Evolutionary conservation across 441 rosid species (phyloP).

Genomic region (Adansonia grandidieri): DNA sequence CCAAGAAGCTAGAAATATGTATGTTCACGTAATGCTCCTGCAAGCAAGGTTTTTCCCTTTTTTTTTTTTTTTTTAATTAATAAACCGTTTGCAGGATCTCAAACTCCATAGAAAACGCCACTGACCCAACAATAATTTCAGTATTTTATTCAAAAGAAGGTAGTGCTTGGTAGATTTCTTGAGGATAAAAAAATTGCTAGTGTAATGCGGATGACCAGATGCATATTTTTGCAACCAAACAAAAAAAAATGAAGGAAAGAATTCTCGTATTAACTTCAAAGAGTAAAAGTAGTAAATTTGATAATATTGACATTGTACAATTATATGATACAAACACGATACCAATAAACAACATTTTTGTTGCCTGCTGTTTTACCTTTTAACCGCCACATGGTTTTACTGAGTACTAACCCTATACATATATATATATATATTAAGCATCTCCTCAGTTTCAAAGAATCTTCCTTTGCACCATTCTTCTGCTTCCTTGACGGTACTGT

Average conservation of each 20-base stretch:
- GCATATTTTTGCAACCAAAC: too few relatives aligned
- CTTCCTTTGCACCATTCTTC: not conserved
- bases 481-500: slow-evolving; percentile 16
- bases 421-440: not conserved
- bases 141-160: too few relatives aligned
- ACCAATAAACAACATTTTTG: not conserved
- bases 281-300: not conserved
- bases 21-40: not conserved
- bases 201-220: too few relatives aligned
- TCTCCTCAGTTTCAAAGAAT: not conserved
- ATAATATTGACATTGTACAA: too few relatives aligned
- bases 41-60: not conserved
- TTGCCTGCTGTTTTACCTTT: slow-evolving; percentile 1
- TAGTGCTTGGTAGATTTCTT: too few relatives aligned
- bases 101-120: too few relatives aligned
- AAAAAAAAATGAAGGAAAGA: too few relatives aligned
- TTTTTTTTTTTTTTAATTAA: too few relatives aligned
- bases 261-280: not conserved
- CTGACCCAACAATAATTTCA: too few relatives aligned
- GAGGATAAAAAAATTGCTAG: too few relatives aligned
- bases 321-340: too few relatives aligned
- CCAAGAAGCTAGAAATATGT: not conserved
- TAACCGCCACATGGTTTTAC: slow-evolving; percentile 12
- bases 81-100: too few relatives aligned
- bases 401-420: not conserved